Evolutionary conservation across 352 stramenopile species (phyloP).

Genomic region (Globisporangium uncinulatum): DNA sequence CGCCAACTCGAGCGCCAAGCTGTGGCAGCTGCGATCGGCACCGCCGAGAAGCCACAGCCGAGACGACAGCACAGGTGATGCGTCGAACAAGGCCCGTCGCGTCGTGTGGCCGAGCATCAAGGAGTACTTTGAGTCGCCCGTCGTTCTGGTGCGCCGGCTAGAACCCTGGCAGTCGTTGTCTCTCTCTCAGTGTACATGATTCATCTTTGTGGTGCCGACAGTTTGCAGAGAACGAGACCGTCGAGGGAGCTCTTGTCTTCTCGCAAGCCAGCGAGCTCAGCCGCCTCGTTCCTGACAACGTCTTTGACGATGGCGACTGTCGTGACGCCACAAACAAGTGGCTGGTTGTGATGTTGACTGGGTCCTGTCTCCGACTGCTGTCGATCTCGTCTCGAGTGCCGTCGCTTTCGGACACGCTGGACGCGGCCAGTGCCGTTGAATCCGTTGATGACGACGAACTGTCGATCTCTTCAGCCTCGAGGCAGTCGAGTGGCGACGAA

Average conservation of each 20-base stretch:
- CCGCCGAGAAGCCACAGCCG: neutral
- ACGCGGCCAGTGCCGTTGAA: neutral
- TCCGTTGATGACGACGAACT: neutral
- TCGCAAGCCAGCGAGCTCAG: neutral
- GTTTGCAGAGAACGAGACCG: neutral
- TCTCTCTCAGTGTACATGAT: neutral
- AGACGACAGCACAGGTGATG: neutral
- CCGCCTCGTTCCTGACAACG: neutral
- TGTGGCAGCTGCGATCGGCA: slow-evolving; percentile 17
- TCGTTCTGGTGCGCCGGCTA: slow-evolving; percentile 14
- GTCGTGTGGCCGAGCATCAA: slow-evolving; percentile 36
- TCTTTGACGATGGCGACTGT: neutral
- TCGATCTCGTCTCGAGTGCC: neutral
- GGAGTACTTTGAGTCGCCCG: slow-evolving; percentile 28
- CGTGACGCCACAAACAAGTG: neutral
- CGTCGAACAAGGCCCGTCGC: neutral
- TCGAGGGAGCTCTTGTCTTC: neutral
- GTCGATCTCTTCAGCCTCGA: neutral
- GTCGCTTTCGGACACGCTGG: neutral
- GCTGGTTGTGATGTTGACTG: slow-evolving; percentile 4
- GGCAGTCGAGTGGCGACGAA: neutral
- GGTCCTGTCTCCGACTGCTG: slow-evolving; percentile 5
- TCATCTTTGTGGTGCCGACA: neutral
- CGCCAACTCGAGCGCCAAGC: slow-evolving; percentile 24
- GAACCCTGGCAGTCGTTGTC: no score